Base-by-base conservation (phyloP, 2,329 filamentous ascomycete species). In the Fusarium udum region DNA sequence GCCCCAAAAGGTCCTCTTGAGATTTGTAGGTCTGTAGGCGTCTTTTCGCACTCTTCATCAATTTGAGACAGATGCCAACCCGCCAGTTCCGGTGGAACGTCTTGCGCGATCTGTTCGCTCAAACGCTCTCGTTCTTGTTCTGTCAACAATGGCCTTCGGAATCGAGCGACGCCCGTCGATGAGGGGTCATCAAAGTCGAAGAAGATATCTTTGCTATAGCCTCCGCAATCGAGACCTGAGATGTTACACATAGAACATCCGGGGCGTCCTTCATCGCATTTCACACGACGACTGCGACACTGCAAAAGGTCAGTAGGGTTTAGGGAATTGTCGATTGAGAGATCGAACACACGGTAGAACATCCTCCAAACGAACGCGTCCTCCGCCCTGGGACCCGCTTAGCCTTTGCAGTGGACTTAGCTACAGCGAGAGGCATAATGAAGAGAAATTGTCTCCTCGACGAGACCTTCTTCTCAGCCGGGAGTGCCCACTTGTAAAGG, bases 281-380 rank as follows among this genome's bases (percentile, higher is more conserved):
- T 74, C 20, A 74, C 61, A 10, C 72, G 72, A 39, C 72, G 72
- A 26, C 58, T 61, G 16, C 72, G 62, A 16, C 72, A 74, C 72
- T 74, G 24, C 3, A 0, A 7, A 18, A 22, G 14, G 12, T 74
- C 12, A 74, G 71, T 12, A 4, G 9, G 16, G n/a, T 8, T 8
- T 14, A 4, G 9, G 16, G n/a, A 8, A 12, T n/a, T 20, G 2
- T 2, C 3, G 3, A 10, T 4, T 6, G 7, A 22, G 3, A 12
- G 4, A n/a, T 24, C 14, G 2, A 15, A 67, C 57, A 3, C 24
- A 73, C 71, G 4, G 71, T 74, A 15, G 61, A 48, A 34, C 71
- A 74, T 24, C 71, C 71, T 4, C 71, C 71, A 8, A 74, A 72
- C 1, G 71, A 74, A 12, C 71, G 71, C 45, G 51, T 68, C 16